Evolutionary conservation across 1,284 basidiomycete species (phyloP).

Genomic region (Rhodotorula mucilaginosa): DNA sequence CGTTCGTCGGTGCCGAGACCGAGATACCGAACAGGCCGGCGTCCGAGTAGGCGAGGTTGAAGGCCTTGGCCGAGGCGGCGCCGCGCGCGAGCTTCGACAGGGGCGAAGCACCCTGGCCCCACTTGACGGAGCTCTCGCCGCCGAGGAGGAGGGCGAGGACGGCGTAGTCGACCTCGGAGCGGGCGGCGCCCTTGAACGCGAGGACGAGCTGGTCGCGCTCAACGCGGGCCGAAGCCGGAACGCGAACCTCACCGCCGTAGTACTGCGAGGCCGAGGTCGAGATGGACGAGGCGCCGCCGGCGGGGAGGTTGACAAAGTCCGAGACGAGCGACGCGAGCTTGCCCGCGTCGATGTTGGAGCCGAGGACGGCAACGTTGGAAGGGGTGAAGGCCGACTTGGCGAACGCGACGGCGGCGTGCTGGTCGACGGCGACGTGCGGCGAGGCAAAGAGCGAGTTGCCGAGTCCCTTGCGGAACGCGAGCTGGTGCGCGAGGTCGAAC

Average conservation of each 20-base stretch:
- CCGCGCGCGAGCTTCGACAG: slow-evolving; percentile 55
- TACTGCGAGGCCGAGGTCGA: slow-evolving; percentile 60
- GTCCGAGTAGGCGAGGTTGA: slow-evolving; percentile 84
- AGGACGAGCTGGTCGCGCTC: slow-evolving; percentile 48
- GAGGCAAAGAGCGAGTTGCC: slow-evolving; percentile 81
- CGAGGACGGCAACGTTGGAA: slow-evolving; percentile 77
- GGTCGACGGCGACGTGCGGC: slow-evolving; percentile 63
- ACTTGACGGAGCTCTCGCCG: slow-evolving; percentile 73
- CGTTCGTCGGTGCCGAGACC: slow-evolving; percentile 57
- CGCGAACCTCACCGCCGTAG: slow-evolving; percentile 79
- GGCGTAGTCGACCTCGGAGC: slow-evolving; percentile 64
- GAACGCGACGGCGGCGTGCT: slow-evolving; percentile 64
- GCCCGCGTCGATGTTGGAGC: slow-evolving; percentile 74
- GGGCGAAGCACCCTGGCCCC: slow-evolving; percentile 70
- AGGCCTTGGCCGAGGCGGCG: slow-evolving; percentile 61
- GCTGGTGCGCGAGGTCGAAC: slow-evolving; percentile 75
- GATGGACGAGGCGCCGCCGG: slow-evolving; percentile 45
- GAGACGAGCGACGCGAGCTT: slow-evolving; percentile 69
- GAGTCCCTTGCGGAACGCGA: slow-evolving; percentile 88
- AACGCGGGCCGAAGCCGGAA: slow-evolving; percentile 65
- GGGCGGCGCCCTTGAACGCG: slow-evolving; percentile 53
- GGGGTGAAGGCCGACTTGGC: slow-evolving; percentile 66
- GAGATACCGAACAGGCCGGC: slow-evolving; percentile 78
- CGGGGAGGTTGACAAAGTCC: slow-evolving; percentile 59
- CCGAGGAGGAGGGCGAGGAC: slow-evolving; percentile 72